phyloP scores from a whole-genome alignment of 257 asterid genomes.

The Solanum raphanifolium region DNA sequence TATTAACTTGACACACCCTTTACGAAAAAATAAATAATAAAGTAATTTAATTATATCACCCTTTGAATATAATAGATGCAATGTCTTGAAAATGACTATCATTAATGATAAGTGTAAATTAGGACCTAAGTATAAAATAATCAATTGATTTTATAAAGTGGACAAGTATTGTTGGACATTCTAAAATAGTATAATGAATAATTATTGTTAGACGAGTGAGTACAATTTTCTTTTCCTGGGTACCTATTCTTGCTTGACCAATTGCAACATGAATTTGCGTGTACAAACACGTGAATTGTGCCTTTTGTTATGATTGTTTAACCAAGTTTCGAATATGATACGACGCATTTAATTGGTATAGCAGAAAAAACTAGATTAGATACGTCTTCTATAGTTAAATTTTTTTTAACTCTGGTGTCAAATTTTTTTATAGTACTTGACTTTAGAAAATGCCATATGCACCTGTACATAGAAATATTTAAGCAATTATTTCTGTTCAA shows the following conservation, averaged over 20 bases:
- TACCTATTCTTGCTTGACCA: not conserved
- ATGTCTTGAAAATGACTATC: no score
- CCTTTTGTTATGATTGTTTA: not conserved
- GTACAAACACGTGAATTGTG: not conserved
- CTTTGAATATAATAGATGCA: no score
- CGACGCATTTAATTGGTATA: not conserved
- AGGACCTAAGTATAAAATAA: no score
- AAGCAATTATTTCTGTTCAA: not conserved
- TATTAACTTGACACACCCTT: no score
- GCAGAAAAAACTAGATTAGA: not conserved
- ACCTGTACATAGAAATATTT: not conserved
- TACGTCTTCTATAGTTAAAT: not conserved
- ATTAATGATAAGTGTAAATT: no score
- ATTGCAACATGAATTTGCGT: not conserved
- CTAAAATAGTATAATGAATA: no score
- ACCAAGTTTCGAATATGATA: not conserved
- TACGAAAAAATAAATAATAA: no score
- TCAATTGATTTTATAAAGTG: no score
- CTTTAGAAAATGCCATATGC: not conserved
- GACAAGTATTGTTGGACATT: fast-evolving
- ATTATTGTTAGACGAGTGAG: no score
- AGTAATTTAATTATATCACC: no score
- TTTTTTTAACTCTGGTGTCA: not conserved
- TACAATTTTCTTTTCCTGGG: not conserved
- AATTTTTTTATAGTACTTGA: not conserved